phyloP scores from a whole-genome alignment of 495 filamentous ascomycete species.

The Amniculicola lignicola region DNA sequence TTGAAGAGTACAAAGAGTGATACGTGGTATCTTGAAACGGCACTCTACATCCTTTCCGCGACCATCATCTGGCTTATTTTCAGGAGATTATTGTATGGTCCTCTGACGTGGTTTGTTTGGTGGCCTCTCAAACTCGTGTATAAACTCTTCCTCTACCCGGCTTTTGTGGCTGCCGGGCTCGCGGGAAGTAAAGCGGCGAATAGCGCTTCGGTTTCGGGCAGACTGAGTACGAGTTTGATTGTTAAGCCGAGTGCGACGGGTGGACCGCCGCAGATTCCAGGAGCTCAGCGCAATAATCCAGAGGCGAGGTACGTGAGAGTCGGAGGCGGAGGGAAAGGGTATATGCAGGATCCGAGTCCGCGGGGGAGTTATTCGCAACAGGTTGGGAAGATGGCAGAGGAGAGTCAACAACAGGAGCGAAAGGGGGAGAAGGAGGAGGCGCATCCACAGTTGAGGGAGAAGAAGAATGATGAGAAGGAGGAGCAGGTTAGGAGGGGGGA shows the following conservation, averaged over 20 bases:
- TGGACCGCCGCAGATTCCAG: constrained; percentile 34
- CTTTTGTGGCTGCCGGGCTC: constrained; percentile 5
- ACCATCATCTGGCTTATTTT: constrained; percentile 86
- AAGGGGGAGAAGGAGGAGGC: constrained; percentile 32
- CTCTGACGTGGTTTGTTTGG: constrained; percentile 84
- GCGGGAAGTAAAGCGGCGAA: background rate
- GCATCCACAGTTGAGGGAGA: constrained; percentile 12
- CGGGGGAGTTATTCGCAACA: constrained; percentile 51
- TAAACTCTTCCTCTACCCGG: constrained; percentile 8
- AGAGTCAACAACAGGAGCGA: constrained; percentile 45
- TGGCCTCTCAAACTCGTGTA: constrained; percentile 61
- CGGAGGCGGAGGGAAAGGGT: constrained; percentile 36
- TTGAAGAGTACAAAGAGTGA: constrained; percentile 87
- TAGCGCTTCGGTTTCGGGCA: constrained; percentile 24
- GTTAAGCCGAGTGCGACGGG: constrained; percentile 45
- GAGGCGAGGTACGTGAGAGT: constrained; percentile 43
- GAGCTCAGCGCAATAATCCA: constrained; percentile 31
- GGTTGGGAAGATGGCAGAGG: constrained; percentile 55
- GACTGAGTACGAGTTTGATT: constrained; percentile 33
- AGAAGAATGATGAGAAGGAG: constrained; percentile 33
- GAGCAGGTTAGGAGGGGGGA: constrained; percentile 40
- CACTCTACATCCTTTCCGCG: constrained; percentile 72
- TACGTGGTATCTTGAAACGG: constrained; percentile 91
- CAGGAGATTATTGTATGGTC: constrained; percentile 78
- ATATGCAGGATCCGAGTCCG: constrained; percentile 39